Evolutionary conservation across 2,329 filamentous ascomycete genomes (phyloP), one percentile per base, ranked within the genome.

Genomic region (Aspergillus fischeri): DNA sequence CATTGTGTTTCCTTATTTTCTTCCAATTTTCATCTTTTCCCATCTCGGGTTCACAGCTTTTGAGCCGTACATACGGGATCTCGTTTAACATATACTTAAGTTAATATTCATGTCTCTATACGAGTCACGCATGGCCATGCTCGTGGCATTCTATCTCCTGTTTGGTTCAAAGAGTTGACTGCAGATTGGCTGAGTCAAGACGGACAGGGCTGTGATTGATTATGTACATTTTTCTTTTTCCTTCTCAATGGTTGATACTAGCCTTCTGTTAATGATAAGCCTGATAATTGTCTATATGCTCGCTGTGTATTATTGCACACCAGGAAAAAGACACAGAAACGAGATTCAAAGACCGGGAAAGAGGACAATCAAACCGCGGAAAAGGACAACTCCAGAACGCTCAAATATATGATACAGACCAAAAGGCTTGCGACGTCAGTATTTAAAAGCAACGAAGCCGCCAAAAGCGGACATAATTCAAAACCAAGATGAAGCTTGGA

Each of bases 41-140:
- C 44, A 28, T 53, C 35, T 49, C 25, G 47, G 29, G 50, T 51
- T 35, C 50, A 6, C 42, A 55, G 38, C 24, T 52, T 24, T 14
- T 4, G 42, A 45, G 20, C n/a, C 45, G 51, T 55, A 53, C 53
- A 38, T 53, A 25, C 52, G 32, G 25, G 25, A 29, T 55, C 21
- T 35, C 8, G 20, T 42, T 48, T 51, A n/a, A 41, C 44, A 47
- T 27, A 47, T 47, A 47, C 8, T 47, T 47, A 47, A 25, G 44
- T 47, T 47, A 47, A 47, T 27, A 47, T 14, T 27, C 44, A 47
- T 14, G 44, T 24, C 44, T 47, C 24, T 47, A 14, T 47, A 27
- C 27, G 24, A 47, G 11, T 47, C 11, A 47, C 20, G 44, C 24
- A 24, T 24, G 21, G 24, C 11, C 21, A 24, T 47, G 21, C 11